These are phyloP conservation scores for Sclerotinia spermophila DNA, from an alignment of 2,329 filamentous ascomycete genomes.

Conservation along the genomic window DNA sequence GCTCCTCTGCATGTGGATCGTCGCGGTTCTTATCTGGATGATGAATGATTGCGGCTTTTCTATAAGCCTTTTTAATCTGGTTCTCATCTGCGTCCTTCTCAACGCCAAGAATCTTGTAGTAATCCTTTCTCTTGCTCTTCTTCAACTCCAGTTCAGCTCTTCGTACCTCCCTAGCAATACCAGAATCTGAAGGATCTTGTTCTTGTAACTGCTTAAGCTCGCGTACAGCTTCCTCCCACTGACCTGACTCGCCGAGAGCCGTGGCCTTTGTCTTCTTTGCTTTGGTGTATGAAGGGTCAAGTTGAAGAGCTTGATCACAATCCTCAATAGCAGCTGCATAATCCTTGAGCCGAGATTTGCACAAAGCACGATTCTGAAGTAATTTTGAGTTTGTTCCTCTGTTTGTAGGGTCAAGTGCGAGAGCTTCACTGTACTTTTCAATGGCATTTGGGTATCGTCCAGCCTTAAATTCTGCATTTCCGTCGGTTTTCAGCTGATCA, in stretches of 20 bases:
- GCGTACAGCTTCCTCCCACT: constrained; percentile 87
- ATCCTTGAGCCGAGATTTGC: constrained; percentile 77
- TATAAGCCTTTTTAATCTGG: constrained; percentile 95
- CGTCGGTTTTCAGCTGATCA: constrained; percentile 89
- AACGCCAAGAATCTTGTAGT: constrained; percentile 94
- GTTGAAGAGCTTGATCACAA: constrained; percentile 75
- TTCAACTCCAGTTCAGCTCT: constrained; percentile 93
- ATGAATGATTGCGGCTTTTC: constrained; percentile 87
- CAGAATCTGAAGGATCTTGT: constrained; percentile 74
- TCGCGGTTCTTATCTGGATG: constrained; percentile 98
- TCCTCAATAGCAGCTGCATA: constrained; percentile 79
- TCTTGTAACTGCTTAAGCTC: constrained; percentile 88
- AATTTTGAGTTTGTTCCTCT: constrained; percentile 93
- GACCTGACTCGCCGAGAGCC: constrained; percentile 76
- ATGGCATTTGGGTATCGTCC: constrained; percentile 77
- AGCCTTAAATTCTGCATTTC: constrained; percentile 85
- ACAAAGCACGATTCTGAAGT: constrained; percentile 87
- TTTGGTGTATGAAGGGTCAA: constrained; percentile 84
- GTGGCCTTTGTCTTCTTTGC: constrained; percentile 93
- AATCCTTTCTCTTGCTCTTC: constrained; percentile 96
- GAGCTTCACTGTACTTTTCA: constrained; percentile 76
- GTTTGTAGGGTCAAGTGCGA: constrained; percentile 83
- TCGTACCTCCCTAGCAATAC: constrained; percentile 78
- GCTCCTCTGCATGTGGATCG: constrained; percentile 76
- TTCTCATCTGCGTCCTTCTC: constrained; percentile 79